Evolutionary conservation across 2,329 filamentous ascomycete genomes (phyloP).

Genomic region (Hymenoscyphus occultus): DNA sequence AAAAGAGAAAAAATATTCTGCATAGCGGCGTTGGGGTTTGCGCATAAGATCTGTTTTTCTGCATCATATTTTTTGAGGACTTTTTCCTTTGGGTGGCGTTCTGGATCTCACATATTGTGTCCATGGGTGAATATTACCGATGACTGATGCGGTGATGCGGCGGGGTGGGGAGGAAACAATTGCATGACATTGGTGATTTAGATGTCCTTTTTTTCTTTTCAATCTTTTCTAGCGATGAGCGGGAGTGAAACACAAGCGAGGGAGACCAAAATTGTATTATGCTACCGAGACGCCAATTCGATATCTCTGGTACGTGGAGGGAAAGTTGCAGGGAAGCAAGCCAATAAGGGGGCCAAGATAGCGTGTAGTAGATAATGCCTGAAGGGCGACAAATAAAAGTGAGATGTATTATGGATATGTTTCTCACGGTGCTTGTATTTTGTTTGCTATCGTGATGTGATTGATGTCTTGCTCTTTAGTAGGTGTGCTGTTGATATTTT

Average conservation of each 20-base stretch:
- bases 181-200: constrained; percentile 13
- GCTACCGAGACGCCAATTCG: neutral
- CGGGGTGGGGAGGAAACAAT: constrained; percentile 11
- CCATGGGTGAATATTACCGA: constrained; percentile 8
- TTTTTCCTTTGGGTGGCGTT: constrained; percentile 17
- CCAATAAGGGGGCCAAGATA: neutral
- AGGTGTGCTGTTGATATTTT: no score
- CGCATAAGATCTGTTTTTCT: constrained; percentile 18
- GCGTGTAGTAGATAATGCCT: constrained; percentile 7
- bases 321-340: neutral
- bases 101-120: constrained; percentile 12
- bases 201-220: constrained; percentile 7
- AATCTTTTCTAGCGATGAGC: neutral
- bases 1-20: constrained; percentile 26
- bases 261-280: constrained; percentile 10
- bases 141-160: neutral
- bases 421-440: neutral
- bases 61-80: constrained; percentile 15
- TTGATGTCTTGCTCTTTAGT: neutral
- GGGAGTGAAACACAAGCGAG: neutral
- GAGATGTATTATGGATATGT: neutral
- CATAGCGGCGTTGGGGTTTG: constrained; percentile 27
- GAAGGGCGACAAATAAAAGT: neutral
- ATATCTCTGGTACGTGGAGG: neutral
- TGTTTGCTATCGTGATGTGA: neutral